These are phyloP conservation scores for Cercospora zeina DNA, from an alignment of 2,329 filamentous ascomycete genomes.

Conservation along the genomic window DNA sequence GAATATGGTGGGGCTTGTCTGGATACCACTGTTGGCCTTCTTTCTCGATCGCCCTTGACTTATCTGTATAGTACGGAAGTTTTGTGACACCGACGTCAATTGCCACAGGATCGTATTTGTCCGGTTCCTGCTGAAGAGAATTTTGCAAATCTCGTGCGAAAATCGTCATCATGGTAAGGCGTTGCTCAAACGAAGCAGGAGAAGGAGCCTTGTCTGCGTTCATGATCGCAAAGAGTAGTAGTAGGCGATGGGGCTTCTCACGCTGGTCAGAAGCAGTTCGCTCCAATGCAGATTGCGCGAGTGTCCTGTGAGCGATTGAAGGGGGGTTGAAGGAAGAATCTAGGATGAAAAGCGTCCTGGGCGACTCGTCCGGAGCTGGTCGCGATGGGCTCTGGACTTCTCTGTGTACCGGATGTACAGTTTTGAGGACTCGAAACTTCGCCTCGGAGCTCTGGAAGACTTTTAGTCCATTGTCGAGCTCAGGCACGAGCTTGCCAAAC, in stretches of 20 bases:
- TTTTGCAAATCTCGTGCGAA: conserved; percentile 60
- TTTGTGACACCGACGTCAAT: conserved; percentile 70
- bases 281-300: conserved; percentile 56
- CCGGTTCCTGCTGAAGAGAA: conserved; percentile 21
- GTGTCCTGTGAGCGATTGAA: conserved; percentile 58
- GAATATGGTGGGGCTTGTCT: conserved; percentile 56
- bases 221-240: conserved; percentile 62
- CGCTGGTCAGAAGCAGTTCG: conserved; percentile 37
- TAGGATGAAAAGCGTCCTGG: conserved; percentile 59
- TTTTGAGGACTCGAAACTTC: conserved; percentile 42
- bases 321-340: conserved; percentile 69
- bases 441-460: conserved; percentile 46
- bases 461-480: conserved; percentile 46
- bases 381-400: conserved; percentile 26
- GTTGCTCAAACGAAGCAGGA: conserved; percentile 66
- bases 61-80: conserved; percentile 72
- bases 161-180: conserved; percentile 69
- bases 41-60: conserved; percentile 60
- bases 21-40: conserved; percentile 41
- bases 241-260: conserved; percentile 48
- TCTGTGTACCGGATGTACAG: conserved; percentile 31
- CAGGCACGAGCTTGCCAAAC: conserved; percentile 21
- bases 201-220: conserved; percentile 67
- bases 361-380: conserved; percentile 28
- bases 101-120: conserved; percentile 41